Evolutionary conservation across 1,284 basidiomycete genomes (phyloP).

Genomic region (Cerioporus squamosus): DNA sequence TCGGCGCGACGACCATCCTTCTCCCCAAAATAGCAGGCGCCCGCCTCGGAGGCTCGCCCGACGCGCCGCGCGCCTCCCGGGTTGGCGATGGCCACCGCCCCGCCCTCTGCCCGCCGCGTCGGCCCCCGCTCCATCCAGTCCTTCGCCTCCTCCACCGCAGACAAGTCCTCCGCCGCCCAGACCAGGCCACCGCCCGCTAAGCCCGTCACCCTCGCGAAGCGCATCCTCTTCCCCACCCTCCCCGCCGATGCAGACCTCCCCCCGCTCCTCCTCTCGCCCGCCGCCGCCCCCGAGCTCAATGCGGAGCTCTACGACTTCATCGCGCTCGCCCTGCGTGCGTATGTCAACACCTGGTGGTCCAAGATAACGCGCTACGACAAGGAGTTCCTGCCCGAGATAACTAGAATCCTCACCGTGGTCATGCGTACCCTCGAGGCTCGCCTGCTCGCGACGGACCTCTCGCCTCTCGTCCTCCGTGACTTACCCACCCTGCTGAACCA

Average conservation of each 20-base stretch:
- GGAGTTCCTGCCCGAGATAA: slow-evolving; percentile 76
- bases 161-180: slow-evolving; percentile 24
- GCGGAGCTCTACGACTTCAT: slow-evolving; percentile 78
- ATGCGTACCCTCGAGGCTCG: slow-evolving; percentile 65
- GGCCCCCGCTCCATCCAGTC: slow-evolving; percentile 35
- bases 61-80: slow-evolving; percentile 6
- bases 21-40: no score
- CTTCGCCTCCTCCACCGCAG: slow-evolving; percentile 34
- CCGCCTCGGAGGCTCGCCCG: background rate
- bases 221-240: slow-evolving; percentile 71
- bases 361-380: slow-evolving; percentile 82
- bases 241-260: slow-evolving; percentile 53
- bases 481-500: slow-evolving; percentile 67
- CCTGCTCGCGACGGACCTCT: slow-evolving; percentile 55
- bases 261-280: slow-evolving; percentile 50
- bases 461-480: slow-evolving; percentile 61
- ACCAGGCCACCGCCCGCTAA: slow-evolving; percentile 27
- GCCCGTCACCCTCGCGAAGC: slow-evolving; percentile 54
- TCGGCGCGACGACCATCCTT: no score
- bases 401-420: slow-evolving; percentile 59
- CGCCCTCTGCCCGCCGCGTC: slow-evolving; percentile 27
- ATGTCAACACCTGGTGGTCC: slow-evolving; percentile 82
- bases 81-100: slow-evolving; percentile 28
- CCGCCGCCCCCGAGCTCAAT: slow-evolving; percentile 56
- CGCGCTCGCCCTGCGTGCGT: slow-evolving; percentile 76